phyloP scores from a whole-genome alignment of 2,329 filamentous ascomycete species.

The Arthroderma sp. region DNA sequence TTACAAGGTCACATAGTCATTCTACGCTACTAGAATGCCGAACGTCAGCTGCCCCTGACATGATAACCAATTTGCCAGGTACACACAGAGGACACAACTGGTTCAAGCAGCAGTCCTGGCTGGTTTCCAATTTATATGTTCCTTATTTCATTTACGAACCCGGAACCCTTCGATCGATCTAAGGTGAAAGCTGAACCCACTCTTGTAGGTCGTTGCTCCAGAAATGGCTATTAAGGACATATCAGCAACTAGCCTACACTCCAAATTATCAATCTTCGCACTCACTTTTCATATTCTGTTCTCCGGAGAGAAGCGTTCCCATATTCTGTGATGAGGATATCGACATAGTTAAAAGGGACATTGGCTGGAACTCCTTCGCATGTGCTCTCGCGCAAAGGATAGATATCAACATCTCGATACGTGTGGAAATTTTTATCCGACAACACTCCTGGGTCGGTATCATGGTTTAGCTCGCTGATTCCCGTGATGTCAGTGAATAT shows the following conservation, averaged over 20 bases:
- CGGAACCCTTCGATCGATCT: not conserved
- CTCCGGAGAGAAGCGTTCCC: conserved; percentile 24
- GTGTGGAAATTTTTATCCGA: conserved; percentile 70
- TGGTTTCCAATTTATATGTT: not conserved
- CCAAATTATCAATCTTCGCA: not conserved
- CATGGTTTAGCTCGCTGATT: conserved; percentile 54
- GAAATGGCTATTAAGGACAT: conserved; percentile 23
- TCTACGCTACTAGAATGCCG: not conserved
- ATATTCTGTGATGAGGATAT: conserved; percentile 32
- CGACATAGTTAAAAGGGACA: conserved; percentile 45
- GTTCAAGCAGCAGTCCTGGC: not conserved
- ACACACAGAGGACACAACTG: not conserved
- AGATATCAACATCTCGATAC: conserved; percentile 60
- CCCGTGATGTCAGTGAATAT: conserved; percentile 77
- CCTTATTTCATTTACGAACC: not conserved
- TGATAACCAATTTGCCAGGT: not conserved
- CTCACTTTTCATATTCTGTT: conserved; percentile 29
- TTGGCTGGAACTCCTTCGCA: conserved; percentile 63
- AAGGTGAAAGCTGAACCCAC: conserved; percentile 23
- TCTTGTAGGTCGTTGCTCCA: conserved; percentile 25
- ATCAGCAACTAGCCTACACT: not conserved
- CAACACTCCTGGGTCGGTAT: conserved; percentile 51
- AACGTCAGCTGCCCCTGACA: not conserved
- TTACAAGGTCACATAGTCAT: not conserved
- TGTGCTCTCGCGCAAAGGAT: conserved; percentile 58